Conservation (phyloP, 352 stramenopile species). For the Pythium insidiosum region DNA sequence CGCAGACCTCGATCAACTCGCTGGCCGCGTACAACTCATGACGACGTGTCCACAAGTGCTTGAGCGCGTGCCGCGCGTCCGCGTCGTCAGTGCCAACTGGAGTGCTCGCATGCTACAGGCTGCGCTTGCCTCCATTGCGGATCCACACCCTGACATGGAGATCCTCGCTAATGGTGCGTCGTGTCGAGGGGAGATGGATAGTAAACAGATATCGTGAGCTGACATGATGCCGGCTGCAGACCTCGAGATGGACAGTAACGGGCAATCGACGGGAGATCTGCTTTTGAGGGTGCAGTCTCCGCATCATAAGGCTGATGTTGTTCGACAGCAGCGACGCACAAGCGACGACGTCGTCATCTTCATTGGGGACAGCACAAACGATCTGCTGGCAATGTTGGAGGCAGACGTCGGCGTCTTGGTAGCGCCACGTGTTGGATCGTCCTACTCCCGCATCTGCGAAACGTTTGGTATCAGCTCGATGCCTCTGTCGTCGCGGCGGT, state of each 20-base stretch:
- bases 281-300: constrained; percentile 41
- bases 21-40: constrained; percentile 17
- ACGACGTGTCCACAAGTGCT: constrained; percentile 25
- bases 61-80: constrained; percentile 9
- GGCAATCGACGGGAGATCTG: constrained; percentile 45
- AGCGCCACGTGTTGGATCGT: constrained; percentile 8
- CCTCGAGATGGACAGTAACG: constrained; percentile 26
- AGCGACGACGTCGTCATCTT: constrained; percentile 24
- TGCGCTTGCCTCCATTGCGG: constrained; percentile 9
- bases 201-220: neutral
- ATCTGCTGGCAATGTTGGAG: constrained; percentile 49
- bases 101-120: constrained; percentile 32
- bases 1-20: constrained; percentile 5
- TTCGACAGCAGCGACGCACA: constrained; percentile 11
- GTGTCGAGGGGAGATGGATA: neutral
- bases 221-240: constrained; percentile 19
- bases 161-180: constrained; percentile 53
- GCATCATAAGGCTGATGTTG: constrained; percentile 34
- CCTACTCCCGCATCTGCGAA: constrained; percentile 16
- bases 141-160: constrained; percentile 1
- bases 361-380: constrained; percentile 60
- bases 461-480: constrained; percentile 25
- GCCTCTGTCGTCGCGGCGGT: constrained; percentile 13
- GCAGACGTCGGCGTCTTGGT: constrained; percentile 57
- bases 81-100: constrained; percentile 66